Percentiles rank a stretch among this genome's conserved stretches.
phyloP scores from a whole-genome alignment of 23 red algal species.

The Gracilaria domingensis region DNA sequence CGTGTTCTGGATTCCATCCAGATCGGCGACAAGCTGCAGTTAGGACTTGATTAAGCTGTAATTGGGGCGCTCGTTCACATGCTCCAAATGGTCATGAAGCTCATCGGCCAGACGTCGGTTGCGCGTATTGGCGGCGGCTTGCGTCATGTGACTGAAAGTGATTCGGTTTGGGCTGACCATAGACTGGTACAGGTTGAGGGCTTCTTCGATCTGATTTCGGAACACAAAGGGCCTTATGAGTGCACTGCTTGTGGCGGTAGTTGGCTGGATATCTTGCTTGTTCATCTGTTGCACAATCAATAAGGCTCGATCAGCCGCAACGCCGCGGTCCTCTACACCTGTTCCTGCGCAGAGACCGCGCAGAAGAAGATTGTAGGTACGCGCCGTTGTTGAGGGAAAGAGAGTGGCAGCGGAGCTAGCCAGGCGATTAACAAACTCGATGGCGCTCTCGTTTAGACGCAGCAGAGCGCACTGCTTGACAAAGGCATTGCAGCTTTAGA shows the following conservation, averaged over 20 bases:
- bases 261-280: constrained; percentile 42
- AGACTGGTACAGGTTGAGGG: constrained; percentile 48
- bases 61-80: constrained; percentile 52
- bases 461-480: constrained; percentile 60
- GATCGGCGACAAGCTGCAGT: constrained; percentile 32
- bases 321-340: constrained; percentile 38
- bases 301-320: constrained; percentile 54
- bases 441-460: constrained; percentile 44
- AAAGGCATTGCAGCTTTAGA: constrained; percentile 60
- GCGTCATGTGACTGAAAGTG: constrained; percentile 65
- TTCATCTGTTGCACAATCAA: constrained; percentile 53
- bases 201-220: constrained; percentile 49
- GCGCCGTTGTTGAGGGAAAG: constrained; percentile 48
- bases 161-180: constrained; percentile 57
- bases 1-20: constrained; percentile 18
- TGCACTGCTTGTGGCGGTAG: constrained; percentile 58
- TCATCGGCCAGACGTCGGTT: constrained; percentile 37
- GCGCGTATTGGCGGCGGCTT: constrained; percentile 52
- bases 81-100: constrained; percentile 5
- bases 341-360: constrained; percentile 46
- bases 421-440: constrained; percentile 51
- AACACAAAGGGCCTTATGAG: constrained; percentile 49
- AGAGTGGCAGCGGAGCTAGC: not conserved
- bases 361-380: constrained; percentile 60
- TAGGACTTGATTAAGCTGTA: constrained; percentile 67